These are phyloP conservation scores for Melampsora occidentalis DNA, from an alignment of 1,284 basidiomycete species.

Conservation along the genomic window DNA sequence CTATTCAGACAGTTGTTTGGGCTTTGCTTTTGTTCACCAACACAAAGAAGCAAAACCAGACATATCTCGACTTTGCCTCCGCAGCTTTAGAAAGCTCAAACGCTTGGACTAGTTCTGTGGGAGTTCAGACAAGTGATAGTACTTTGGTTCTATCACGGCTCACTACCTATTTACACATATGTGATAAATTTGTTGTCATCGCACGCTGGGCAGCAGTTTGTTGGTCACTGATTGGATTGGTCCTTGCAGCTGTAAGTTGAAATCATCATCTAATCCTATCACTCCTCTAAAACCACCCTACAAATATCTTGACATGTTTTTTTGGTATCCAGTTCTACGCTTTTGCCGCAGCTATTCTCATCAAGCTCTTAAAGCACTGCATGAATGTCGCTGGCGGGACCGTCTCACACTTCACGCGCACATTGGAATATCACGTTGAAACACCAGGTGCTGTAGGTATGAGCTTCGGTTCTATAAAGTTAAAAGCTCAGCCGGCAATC, in stretches of 20 bases:
- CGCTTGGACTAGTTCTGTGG: slow-evolving; percentile 9
- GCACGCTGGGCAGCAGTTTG: slow-evolving; percentile 32
- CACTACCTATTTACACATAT: neutral
- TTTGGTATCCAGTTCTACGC: slow-evolving; percentile 31
- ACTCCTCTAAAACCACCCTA: neutral
- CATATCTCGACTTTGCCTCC: slow-evolving; percentile 19
- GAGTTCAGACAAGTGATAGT: neutral
- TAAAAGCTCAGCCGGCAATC: neutral
- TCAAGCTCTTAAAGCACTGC: slow-evolving; percentile 21
- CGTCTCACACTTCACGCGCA: neutral
- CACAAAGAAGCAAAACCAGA: neutral
- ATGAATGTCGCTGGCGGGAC: slow-evolving; percentile 8
- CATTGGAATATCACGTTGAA: neutral
- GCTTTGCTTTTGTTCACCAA: slow-evolving; percentile 12
- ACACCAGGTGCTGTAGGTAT: neutral
- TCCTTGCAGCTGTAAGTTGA: slow-evolving; percentile 33
- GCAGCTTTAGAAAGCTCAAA: slow-evolving; percentile 3
- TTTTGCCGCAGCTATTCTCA: slow-evolving; percentile 11
- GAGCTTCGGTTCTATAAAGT: neutral
- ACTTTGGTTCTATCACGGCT: slow-evolving; percentile 1
- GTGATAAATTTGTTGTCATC: slow-evolving; percentile 15
- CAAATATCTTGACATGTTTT: neutral
- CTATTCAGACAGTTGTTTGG: slow-evolving; percentile 30
- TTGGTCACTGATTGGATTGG: slow-evolving; percentile 25
- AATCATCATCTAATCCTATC: too few species aligned